Evolutionary conservation across 805 yeast genomes (phyloP), one percentile per base, ranked within the genome.

Genomic region (Cyberlindnera meyerae): DNA sequence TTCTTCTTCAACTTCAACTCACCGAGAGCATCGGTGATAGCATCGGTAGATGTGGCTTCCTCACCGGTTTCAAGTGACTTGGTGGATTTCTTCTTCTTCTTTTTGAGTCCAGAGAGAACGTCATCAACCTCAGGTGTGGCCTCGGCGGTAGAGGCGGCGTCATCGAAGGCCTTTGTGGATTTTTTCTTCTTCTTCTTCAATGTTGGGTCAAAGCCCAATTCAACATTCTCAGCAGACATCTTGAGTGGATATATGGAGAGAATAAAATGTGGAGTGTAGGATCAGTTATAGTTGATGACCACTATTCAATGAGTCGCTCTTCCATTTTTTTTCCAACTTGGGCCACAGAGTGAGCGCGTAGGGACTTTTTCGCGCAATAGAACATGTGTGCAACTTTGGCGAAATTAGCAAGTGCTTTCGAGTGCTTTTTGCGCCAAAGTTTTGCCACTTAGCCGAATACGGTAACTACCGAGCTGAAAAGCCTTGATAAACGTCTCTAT

Each of bases 1-100:
- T 88, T 88, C 76, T 88, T 88, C 71, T 84, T 83, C 62, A 82
- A 70, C 52, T 77, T 79, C 55, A 82, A 62, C 29, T 84, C 90
- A 17, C 79, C 79, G 38, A 82, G 70, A 45, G 79, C 75, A 45
- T 79, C 84, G 24, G 79, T 67, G 26, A 75, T 65, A 27, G 62
- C 75, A 43, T 66, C 70, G 15, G 59, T 56, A 13, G 40, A 8
- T 20, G 22, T 37, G 20, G 47, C 48, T 34, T 62, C 67, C 29
- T 65, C 73, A 18, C 53, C 60, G 11, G 60, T 71, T 42, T 65
- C 68, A 41, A 39, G 33, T 8, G 37, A 28, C 28, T 45, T 45
- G 14, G 64, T 61, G 45, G 77, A 66, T 63, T 84, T 74, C 82
- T 84, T 85, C 75, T 87, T 78, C 73, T 86, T 85, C 67, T 84